Evolutionary conservation across 2,329 filamentous ascomycete genomes (phyloP).

Genomic region (Fusarium siculi): DNA sequence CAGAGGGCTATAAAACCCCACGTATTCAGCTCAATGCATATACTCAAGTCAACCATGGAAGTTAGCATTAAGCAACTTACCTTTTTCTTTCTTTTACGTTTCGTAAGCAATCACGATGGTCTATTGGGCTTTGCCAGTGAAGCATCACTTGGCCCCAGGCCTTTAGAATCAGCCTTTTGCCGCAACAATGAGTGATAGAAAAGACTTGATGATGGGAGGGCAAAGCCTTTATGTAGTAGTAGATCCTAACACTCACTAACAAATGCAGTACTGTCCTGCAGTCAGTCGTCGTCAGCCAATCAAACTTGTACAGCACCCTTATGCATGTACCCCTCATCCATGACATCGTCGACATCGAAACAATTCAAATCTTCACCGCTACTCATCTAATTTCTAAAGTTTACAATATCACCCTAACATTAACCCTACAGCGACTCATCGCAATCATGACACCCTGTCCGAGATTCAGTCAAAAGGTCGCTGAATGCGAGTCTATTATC

Average conservation of each 20-base stretch:
- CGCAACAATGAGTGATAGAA: not conserved
- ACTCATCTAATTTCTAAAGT: not conserved
- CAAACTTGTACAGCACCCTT: not conserved
- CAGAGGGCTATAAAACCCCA: too few relatives aligned
- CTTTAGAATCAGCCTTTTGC: not conserved
- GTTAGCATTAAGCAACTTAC: too few relatives aligned
- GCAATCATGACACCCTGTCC: not conserved
- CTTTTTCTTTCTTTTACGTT: too few relatives aligned
- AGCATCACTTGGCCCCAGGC: accelerated
- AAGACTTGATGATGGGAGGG: accelerated
- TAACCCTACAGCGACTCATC: accelerated
- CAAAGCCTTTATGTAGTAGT: not conserved
- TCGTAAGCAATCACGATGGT: not conserved
- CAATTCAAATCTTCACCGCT: not conserved
- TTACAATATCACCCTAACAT: too few relatives aligned
- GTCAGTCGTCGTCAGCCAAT: not conserved
- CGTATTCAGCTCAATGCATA: not conserved
- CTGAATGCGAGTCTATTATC: not conserved
- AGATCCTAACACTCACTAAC: not conserved
- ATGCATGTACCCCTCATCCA: not conserved
- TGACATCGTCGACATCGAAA: not conserved
- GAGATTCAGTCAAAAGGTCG: not conserved
- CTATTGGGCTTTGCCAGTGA: accelerated
- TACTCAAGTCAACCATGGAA: not conserved
- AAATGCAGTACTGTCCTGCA: not conserved